A percentile compares a stretch with the other conserved stretches of the same genome.
Conservation (phyloP, 106 monocot genomes). For the Iris macrosiphon region DNA sequence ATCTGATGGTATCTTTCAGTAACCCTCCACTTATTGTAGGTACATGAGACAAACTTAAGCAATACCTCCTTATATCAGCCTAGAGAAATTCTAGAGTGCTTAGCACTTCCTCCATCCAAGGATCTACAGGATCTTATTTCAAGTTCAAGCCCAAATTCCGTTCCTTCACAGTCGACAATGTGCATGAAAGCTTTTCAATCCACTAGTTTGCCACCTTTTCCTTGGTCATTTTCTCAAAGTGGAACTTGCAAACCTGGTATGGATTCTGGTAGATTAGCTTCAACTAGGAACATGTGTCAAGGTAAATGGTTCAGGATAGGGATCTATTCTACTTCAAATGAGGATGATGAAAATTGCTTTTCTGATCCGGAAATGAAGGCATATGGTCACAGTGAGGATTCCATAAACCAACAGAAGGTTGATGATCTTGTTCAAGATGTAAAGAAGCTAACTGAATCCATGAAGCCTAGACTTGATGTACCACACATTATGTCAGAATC, state of each 20-base stretch:
- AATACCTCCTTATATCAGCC: conserved; percentile 35
- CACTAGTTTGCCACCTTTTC: conserved; percentile 58
- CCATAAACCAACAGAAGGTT: conserved; percentile 21
- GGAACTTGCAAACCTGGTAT: conserved; percentile 34
- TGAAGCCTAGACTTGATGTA: conserved; percentile 8
- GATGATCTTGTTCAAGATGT: conserved; percentile 33
- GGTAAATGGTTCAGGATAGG: conserved; percentile 69
- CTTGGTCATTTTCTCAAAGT: conserved; percentile 60
- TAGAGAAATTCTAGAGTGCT: conserved; percentile 41
- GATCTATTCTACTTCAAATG: conserved; percentile 14
- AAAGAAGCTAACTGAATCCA: conserved; percentile 6
- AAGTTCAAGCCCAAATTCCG: conserved; percentile 12
- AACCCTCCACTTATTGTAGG: background rate
- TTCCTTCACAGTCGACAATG: conserved; percentile 3
- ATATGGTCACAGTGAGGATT: conserved; percentile 8
- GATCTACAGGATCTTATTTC: conserved; percentile 40
- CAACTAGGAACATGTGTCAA: conserved; percentile 31
- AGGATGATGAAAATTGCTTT: conserved; percentile 11
- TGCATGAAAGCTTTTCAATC: background rate
- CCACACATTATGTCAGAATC: conserved; percentile 8
- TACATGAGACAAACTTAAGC: conserved; percentile 20
- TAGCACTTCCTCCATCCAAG: conserved; percentile 38
- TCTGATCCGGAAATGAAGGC: conserved; percentile 19
- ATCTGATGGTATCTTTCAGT: background rate
- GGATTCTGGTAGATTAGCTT: conserved; percentile 45